Conservation (phyloP, 2,329 filamentous ascomycete genomes). For the Metarhizium guizhouense region DNA sequence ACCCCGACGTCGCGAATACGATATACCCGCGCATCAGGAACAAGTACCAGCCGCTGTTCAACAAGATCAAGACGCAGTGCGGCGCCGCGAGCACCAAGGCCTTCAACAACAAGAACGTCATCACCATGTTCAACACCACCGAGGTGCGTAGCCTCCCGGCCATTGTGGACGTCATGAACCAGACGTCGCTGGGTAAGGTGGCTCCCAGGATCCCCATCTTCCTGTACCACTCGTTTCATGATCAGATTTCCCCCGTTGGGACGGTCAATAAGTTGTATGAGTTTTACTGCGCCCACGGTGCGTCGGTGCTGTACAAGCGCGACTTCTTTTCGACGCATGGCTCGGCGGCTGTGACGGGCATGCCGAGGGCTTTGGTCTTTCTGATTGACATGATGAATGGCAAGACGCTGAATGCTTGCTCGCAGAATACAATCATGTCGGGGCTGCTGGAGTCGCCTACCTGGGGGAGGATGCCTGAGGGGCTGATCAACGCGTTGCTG, state of each 20-base stretch:
- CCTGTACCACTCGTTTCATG: not conserved
- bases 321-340: no score
- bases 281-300: conserved; percentile 1
- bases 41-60: conserved; percentile 16
- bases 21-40: conserved; percentile 13
- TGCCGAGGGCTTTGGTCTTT: no score
- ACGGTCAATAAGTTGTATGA: not conserved
- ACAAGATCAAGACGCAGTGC: conserved; percentile 18
- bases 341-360: no score
- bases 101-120: conserved; percentile 27
- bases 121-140: conserved; percentile 29
- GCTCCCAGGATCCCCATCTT: not conserved
- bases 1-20: conserved; percentile 8
- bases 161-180: not conserved
- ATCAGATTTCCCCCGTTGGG: not conserved
- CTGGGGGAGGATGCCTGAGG: no score
- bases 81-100: conserved; percentile 13
- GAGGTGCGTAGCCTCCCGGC: not conserved
- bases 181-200: not conserved
- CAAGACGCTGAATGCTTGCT: no score
- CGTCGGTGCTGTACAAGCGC: not conserved
- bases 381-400: no score
- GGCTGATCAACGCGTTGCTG: no score
- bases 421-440: no score
- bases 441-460: no score